Percentiles rank a stretch among this genome's conserved stretches.
phyloP scores from a whole-genome alignment of 805 yeast species.

The Spathaspora hagerdaliae region DNA sequence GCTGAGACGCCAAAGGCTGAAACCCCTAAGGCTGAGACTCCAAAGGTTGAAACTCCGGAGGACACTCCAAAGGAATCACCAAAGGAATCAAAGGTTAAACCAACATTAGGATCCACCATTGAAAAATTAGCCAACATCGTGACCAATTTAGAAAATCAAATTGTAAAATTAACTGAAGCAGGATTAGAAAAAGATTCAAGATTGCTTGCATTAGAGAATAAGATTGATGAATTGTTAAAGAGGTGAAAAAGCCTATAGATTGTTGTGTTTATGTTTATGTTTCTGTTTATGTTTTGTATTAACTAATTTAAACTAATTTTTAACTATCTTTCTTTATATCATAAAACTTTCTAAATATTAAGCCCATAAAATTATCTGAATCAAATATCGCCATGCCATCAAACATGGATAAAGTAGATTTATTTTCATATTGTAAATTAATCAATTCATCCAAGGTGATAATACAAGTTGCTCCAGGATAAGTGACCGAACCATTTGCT shows the following conservation, averaged over 20 bases:
- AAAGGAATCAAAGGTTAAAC: conserved; percentile 26
- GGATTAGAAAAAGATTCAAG: conserved; percentile 65
- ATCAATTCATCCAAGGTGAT: conserved; percentile 70
- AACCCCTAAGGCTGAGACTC: conserved; percentile 12
- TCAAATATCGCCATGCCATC: conserved; percentile 67
- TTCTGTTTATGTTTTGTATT: neutral
- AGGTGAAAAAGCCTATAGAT: conserved; percentile 23
- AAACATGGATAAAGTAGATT: conserved; percentile 50
- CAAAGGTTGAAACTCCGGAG: conserved; percentile 10
- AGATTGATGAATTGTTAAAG: conserved; percentile 51
- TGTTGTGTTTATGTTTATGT: no score
- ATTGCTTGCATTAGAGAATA: conserved; percentile 53
- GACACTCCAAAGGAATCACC: neutral
- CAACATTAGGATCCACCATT: conserved; percentile 68
- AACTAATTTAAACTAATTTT: conserved; percentile 5
- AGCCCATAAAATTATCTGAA: conserved; percentile 61
- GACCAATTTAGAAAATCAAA: conserved; percentile 51
- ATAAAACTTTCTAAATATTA: conserved; percentile 74
- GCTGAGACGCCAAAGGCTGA: conserved; percentile 10
- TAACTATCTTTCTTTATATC: conserved; percentile 37
- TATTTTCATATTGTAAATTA: conserved; percentile 68
- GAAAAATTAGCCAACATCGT: conserved; percentile 63
- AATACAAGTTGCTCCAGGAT: conserved; percentile 52
- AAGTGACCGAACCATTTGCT: conserved; percentile 65
- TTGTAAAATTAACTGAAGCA: conserved; percentile 46